A percentile compares a stretch with the other conserved stretches of the same genome.
Evolutionary conservation across 306 rosid genomes (phyloP).

Genomic region (Spatholobus suberectus): DNA sequence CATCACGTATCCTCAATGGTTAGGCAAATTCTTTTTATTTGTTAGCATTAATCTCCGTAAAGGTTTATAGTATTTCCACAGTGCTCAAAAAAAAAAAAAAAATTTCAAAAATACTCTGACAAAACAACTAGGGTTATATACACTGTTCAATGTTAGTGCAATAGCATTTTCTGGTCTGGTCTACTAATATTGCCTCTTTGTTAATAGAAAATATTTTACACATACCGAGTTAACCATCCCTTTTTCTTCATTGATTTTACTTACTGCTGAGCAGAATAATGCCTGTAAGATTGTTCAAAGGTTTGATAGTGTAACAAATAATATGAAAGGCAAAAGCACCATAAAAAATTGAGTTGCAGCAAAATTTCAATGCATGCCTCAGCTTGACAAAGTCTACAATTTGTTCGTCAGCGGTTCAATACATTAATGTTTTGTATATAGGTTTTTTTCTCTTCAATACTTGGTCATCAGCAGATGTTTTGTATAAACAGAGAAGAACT

Average conservation of each 20-base stretch:
- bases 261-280: not conserved
- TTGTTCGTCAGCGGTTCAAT: not conserved
- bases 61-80: no score
- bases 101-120: no score
- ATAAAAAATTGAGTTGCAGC: not conserved
- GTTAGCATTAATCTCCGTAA: no score
- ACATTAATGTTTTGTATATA: not conserved
- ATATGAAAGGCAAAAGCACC: not conserved
- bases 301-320: not conserved
- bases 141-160: not conserved
- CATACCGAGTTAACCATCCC: not conserved
- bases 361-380: slow-evolving; percentile 30
- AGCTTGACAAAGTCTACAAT: slow-evolving; percentile 6
- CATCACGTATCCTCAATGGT: no score
- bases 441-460: not conserved
- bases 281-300: not conserved
- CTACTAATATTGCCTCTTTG: not conserved
- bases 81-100: no score
- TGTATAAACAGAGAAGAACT: slow-evolving; percentile 25
- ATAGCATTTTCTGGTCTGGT: not conserved
- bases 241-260: not conserved
- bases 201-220: not conserved
- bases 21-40: no score
- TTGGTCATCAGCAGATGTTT: slow-evolving; percentile 17
- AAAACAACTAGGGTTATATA: no score